These are phyloP conservation scores for Lactarius indigo DNA, from an alignment of 768 basidiomycete species.

Conservation along the genomic window DNA sequence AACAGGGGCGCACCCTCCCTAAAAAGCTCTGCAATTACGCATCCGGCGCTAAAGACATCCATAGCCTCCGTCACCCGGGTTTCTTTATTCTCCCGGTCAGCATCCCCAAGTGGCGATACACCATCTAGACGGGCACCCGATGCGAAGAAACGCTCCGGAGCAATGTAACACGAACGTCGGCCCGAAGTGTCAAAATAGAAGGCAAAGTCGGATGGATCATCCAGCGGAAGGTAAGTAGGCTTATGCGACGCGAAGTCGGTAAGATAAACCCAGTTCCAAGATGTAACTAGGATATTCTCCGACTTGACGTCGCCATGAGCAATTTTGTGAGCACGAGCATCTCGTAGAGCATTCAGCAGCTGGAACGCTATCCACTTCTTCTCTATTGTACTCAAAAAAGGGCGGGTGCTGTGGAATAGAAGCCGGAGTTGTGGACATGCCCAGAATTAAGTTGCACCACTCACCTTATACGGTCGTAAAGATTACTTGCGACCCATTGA, in stretches of 20 bases:
- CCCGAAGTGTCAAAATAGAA: conserved; percentile 98
- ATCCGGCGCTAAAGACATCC: conserved; percentile 96
- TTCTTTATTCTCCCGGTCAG: conserved; percentile 63
- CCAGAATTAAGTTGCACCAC: conserved; percentile 26
- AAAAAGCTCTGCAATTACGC: conserved; percentile 94
- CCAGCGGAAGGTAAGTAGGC: conserved; percentile 90
- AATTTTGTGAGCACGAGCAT: conserved; percentile 80
- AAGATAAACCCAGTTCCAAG: conserved; percentile 93
- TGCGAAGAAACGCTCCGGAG: conserved; percentile 93
- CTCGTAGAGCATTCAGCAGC: conserved; percentile 77
- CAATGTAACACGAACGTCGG: conserved; percentile 90
- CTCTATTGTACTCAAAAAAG: conserved; percentile 86
- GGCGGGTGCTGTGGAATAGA: conserved; percentile 71
- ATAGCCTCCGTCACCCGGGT: conserved; percentile 89
- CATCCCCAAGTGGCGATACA: conserved; percentile 28
- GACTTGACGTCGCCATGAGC: conserved; percentile 98
- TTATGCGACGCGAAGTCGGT: conserved; percentile 96
- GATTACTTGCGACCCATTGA: conserved; percentile 90
- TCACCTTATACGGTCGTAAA: conserved; percentile 97
- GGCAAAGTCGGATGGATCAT: conserved; percentile 96
- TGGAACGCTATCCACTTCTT: conserved; percentile 99
- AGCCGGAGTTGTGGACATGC: neutral
- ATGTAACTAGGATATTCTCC: conserved; percentile 93
- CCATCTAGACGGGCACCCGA: conserved; percentile 54
- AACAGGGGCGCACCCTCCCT: conserved; percentile 92